Conservation (phyloP, 108 stramenopile genomes). For the Stephanodiscus minutulus region DNA sequence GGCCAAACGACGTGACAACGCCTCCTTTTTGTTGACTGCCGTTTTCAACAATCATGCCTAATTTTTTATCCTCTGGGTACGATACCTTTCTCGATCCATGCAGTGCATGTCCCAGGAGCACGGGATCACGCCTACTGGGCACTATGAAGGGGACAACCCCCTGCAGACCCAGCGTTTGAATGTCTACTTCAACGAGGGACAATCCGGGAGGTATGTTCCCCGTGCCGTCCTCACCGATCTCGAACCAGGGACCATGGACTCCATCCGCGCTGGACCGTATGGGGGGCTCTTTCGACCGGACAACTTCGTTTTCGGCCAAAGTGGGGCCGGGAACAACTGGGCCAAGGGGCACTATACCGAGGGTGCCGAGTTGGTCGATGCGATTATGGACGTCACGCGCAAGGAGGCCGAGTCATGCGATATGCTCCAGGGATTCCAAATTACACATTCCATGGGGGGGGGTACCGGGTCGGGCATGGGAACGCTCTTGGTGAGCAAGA, state of each 20-base stretch:
- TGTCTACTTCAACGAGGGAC: slow-evolving; percentile 85
- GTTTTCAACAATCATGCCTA: background rate
- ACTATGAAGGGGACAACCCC: slow-evolving; percentile 65
- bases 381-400: slow-evolving; percentile 81
- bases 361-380: slow-evolving; percentile 86
- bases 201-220: slow-evolving; percentile 80
- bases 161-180: slow-evolving; percentile 87
- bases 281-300: slow-evolving; percentile 85
- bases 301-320: slow-evolving; percentile 88
- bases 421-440: slow-evolving; percentile 86
- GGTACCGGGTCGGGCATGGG: slow-evolving; percentile 89
- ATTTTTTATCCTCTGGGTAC: background rate
- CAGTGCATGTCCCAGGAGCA: slow-evolving; percentile 85
- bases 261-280: slow-evolving; percentile 77
- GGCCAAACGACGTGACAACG: background rate
- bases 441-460: slow-evolving; percentile 89
- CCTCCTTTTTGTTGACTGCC: background rate
- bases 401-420: slow-evolving; percentile 90
- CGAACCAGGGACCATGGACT: slow-evolving; percentile 88
- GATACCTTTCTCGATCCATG: background rate
- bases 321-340: slow-evolving; percentile 89
- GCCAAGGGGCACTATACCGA: slow-evolving; percentile 92
- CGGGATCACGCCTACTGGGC: slow-evolving; percentile 66
- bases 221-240: slow-evolving; percentile 79
- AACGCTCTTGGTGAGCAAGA: slow-evolving; percentile 81